phyloP scores from a whole-genome alignment of 148 eudicot species.

The Cornus florida region DNA sequence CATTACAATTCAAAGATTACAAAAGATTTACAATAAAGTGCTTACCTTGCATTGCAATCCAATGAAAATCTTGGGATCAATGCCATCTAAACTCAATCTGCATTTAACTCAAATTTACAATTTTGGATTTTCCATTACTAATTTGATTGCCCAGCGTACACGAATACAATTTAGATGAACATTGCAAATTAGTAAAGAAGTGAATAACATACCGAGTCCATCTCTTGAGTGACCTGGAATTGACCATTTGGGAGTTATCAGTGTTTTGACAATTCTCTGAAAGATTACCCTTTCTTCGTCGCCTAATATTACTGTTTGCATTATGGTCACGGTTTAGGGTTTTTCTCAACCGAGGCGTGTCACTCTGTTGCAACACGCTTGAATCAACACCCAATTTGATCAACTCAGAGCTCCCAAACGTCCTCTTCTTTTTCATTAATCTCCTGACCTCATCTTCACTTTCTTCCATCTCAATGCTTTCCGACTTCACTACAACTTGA shows the following conservation, averaged over 20 bases:
- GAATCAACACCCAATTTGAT: conserved; percentile 46
- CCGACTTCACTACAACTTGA: conserved; percentile 6
- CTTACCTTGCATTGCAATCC: conserved; percentile 88
- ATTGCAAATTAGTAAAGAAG: not conserved
- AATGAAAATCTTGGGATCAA: conserved; percentile 59
- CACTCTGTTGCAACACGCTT: conserved; percentile 23
- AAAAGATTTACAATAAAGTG: not conserved
- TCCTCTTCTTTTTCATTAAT: conserved; percentile 32
- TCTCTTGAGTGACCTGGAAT: conserved; percentile 21
- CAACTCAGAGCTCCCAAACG: conserved; percentile 28
- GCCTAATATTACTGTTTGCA: conserved; percentile 11
- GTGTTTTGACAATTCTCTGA: conserved; percentile 18
- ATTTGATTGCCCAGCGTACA: not conserved
- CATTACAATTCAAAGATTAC: not conserved
- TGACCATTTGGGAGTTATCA: conserved; percentile 8
- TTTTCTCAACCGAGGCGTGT: conserved; percentile 41
- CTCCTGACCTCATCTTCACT: conserved; percentile 9
- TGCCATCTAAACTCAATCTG: conserved; percentile 73
- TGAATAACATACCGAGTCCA: conserved; percentile 38
- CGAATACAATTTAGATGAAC: not conserved
- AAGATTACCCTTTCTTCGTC: conserved; percentile 25
- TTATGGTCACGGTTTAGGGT: conserved; percentile 25
- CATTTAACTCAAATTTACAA: not conserved
- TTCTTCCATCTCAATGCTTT: not conserved
- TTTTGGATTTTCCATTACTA: not conserved